Base-by-base conservation (phyloP, 495 filamentous ascomycete species). In the Penicillium chermesinum region DNA sequence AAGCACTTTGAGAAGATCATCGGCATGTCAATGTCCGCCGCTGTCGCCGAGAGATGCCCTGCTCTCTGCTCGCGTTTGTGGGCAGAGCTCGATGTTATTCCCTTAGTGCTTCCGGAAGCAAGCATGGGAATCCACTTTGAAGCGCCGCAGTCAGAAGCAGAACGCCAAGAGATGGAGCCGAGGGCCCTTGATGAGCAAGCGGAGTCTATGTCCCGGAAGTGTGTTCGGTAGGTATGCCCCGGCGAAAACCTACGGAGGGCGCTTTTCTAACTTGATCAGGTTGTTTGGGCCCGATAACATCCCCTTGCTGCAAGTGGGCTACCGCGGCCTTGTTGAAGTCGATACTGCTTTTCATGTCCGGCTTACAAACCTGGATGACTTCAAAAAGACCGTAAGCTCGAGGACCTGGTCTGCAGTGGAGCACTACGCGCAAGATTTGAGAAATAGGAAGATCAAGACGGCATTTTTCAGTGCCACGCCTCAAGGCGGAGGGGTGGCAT, bases 381-480 rank as follows among this genome's bases (percentile, higher is more conserved):
- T 87, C 60, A 66, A 76, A 49, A 68, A 72, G 9, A 85, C 83
- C 0, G 87, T 87, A 35, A 63, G 73, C 20, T 50, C 63, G 5
- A 63, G 66, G 9, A 90, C 87, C 0, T 93, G 87, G 88, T 65
- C 81, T 13, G 74, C 82, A 7, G 79, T 85, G 37, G 68, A 88
- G 56, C 75, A 82, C 36, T 91, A 82, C 57, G 85, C 80, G 18
- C 64, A 73, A 13, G 75, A 83, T 37, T 67, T 94, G n/a, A 87
- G 82, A 57, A 57, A 75, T 42, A 70, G 78, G 34, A 82, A 85
- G 27, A 72, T 81, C 40, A 86, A 83, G 55, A 77, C 93, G 56
- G 89, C 88, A 0, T 93, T 90, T 70, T 94, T 94, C 74, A 89
- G 83, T 54, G 80, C 82, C 34, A 93, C 89, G 1, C 88, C 89